Base-by-base conservation (phyloP, 257 asterid species). In the Verbena officinalis region DNA sequence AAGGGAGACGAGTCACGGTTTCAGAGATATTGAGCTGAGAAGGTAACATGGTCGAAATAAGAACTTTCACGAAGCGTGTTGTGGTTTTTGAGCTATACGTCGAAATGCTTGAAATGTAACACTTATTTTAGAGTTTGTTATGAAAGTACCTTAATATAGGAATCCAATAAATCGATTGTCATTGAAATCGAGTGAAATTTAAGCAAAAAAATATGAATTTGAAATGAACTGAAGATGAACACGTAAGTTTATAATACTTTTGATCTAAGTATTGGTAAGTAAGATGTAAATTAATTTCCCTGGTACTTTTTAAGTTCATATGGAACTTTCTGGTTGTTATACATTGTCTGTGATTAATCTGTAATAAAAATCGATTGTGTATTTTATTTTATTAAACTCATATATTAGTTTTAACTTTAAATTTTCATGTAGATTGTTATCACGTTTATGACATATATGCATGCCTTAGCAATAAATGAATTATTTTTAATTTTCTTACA, bases 201-300 rank as follows among this genome's bases (percentile, higher is more conserved):
- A 69, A 27, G 11, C 14, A 3, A 58, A 11, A 7, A 77, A 70
- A 33, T 24, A 10, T 64, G 5, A 11, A 38, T 59, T 70, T 52
- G 46, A 84, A 80, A 34, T 62, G 33, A 31, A 21, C 43, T 39
- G 64, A 86, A 77, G 87, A 75, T 88, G 96, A 86, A 89, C 96
- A 85, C 59, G n/a, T n/a, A n/a, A n/a, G 16, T 75, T 22, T 16
- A n/a, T 9, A 46, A 7, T 15, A 54, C 3, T 9, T 19, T 43
- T 64, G 20, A 4, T n/a, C 12, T 53, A 1, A 1, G 1, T 14
- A 8, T 15, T 53, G 4, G 33, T 27, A 27, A 27, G 33, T 5
- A 27, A 4, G 15, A 20, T 2, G 19, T 5, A 2, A 42, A 20
- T 34, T 62, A 3, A 50, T 55, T 31, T 0, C 2, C 33, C 4